Percentiles rank a stretch among this genome's conserved stretches.
Evolutionary conservation across 2,329 filamentous ascomycete genomes (phyloP).

Genomic region (Stagonosporopsis chrysanthemi): DNA sequence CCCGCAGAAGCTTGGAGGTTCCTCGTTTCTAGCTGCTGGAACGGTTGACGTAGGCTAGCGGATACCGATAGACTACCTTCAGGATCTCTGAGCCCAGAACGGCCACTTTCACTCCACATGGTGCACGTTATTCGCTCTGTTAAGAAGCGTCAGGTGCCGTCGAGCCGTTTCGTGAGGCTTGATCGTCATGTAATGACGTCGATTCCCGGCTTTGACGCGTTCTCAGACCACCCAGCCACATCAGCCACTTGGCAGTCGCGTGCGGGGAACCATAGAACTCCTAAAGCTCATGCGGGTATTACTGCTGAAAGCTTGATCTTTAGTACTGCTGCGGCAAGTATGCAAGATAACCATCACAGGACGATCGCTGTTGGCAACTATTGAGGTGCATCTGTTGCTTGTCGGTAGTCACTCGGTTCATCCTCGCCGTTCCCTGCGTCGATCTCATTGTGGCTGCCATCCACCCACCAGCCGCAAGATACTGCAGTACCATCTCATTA

Average conservation of each 20-base stretch:
- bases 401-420: slow-evolving; percentile 1
- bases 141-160: slow-evolving; percentile 26
- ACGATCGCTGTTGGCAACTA: neutral
- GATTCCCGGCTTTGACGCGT: slow-evolving; percentile 23
- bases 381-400: slow-evolving; percentile 5
- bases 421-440: slow-evolving; percentile 5
- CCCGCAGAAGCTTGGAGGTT: slow-evolving; percentile 21
- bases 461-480: slow-evolving; percentile 19
- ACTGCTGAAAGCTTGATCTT: neutral
- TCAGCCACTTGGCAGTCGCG: slow-evolving; percentile 21
- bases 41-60: slow-evolving; percentile 35
- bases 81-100: slow-evolving; percentile 11
- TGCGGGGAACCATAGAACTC: slow-evolving; percentile 24
- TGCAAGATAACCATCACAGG: neutral
- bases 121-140: slow-evolving; percentile 20
- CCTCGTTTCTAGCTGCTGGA: slow-evolving; percentile 11
- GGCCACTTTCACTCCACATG: slow-evolving; percentile 28
- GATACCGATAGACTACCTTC: slow-evolving; percentile 16
- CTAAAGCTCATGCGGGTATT: neutral
- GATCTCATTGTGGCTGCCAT: slow-evolving; percentile 2
- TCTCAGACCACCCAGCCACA: slow-evolving; percentile 24
- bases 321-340: neutral
- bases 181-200: slow-evolving; percentile 32
- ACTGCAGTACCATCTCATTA: neutral
- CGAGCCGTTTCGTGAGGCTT: slow-evolving; percentile 28